Evolutionary conservation across 2,329 filamentous ascomycete genomes (phyloP).

Genomic region (Escovopsis weberi): DNA sequence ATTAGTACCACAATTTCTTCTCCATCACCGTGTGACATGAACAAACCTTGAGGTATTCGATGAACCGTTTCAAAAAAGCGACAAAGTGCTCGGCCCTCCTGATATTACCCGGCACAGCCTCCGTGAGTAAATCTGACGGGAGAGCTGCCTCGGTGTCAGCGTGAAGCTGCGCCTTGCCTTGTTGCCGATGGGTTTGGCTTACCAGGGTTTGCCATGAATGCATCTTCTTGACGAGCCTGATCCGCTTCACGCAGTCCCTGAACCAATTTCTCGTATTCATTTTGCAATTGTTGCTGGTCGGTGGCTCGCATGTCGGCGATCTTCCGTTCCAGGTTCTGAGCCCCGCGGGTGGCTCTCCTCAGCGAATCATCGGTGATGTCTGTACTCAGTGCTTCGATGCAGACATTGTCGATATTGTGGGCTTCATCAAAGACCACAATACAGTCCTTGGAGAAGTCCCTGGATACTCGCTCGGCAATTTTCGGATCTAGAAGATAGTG

Average conservation of each 20-base stretch:
- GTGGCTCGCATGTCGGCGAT: slow-evolving; percentile 93
- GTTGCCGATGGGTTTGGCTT: slow-evolving; percentile 1
- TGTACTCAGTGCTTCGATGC: slow-evolving; percentile 93
- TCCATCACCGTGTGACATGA: no score
- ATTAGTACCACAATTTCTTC: not conserved
- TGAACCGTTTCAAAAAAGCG: slow-evolving; percentile 86
- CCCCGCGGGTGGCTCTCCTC: slow-evolving; percentile 78
- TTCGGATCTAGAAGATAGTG: slow-evolving; percentile 97
- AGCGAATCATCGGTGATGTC: slow-evolving; percentile 93
- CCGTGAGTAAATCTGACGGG: slow-evolving; percentile 85
- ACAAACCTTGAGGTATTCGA: slow-evolving; percentile 75
- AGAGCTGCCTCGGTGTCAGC: slow-evolving; percentile 40
- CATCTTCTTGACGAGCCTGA: slow-evolving; percentile 80
- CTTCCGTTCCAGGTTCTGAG: slow-evolving; percentile 77
- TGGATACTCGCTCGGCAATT: slow-evolving; percentile 89
- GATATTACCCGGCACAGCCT: slow-evolving; percentile 94
- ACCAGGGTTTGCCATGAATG: slow-evolving; percentile 89
- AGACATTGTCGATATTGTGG: slow-evolving; percentile 99
- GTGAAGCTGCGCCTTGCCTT: not conserved
- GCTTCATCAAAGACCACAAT: slow-evolving; percentile 98
- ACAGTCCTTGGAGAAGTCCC: slow-evolving; percentile 92
- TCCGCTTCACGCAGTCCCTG: slow-evolving; percentile 81
- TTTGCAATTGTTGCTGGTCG: slow-evolving; percentile 85
- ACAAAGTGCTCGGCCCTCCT: slow-evolving; percentile 91
- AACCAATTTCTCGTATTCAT: slow-evolving; percentile 89